Conservation (phyloP, 352 stramenopile species). For the Phytophthora pisi region DNA sequence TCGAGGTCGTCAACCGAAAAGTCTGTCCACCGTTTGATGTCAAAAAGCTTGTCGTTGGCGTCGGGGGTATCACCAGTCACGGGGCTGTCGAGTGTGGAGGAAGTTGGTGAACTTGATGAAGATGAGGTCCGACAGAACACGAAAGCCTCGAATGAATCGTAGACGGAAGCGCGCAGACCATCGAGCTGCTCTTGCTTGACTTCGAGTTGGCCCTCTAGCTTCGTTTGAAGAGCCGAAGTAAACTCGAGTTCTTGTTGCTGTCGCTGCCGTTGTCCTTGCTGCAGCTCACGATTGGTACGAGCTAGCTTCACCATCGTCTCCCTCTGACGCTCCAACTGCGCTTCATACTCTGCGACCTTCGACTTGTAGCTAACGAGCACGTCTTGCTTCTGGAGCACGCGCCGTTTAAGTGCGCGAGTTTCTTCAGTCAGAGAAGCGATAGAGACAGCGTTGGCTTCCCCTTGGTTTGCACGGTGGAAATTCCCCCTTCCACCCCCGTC, state of each 20-base stretch:
- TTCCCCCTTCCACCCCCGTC: neutral
- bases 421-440: slow-evolving; percentile 32
- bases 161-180: slow-evolving; percentile 59
- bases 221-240: slow-evolving; percentile 11
- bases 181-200: slow-evolving; percentile 48
- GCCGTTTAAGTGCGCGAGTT: slow-evolving; percentile 47
- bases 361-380: slow-evolving; percentile 50
- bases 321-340: slow-evolving; percentile 38
- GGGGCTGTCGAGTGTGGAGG: neutral
- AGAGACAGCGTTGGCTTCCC: slow-evolving; percentile 5
- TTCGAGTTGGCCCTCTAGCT: slow-evolving; percentile 22
- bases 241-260: slow-evolving; percentile 21
- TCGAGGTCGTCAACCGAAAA: slow-evolving; percentile 54
- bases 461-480: slow-evolving; percentile 1
- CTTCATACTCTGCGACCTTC: slow-evolving; percentile 43
- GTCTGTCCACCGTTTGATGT: slow-evolving; percentile 50
- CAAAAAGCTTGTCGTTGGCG: slow-evolving; percentile 24
- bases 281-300: slow-evolving; percentile 45
- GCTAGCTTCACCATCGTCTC: slow-evolving; percentile 45
- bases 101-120: slow-evolving; percentile 3
- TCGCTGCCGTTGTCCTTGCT: slow-evolving; percentile 39
- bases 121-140: slow-evolving; percentile 36
- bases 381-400: slow-evolving; percentile 66
- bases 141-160: slow-evolving; percentile 66
- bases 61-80: slow-evolving; percentile 5